Evolutionary conservation across 2,329 filamentous ascomycete species (phyloP).

Genomic region (Colletotrichum sp.): DNA sequence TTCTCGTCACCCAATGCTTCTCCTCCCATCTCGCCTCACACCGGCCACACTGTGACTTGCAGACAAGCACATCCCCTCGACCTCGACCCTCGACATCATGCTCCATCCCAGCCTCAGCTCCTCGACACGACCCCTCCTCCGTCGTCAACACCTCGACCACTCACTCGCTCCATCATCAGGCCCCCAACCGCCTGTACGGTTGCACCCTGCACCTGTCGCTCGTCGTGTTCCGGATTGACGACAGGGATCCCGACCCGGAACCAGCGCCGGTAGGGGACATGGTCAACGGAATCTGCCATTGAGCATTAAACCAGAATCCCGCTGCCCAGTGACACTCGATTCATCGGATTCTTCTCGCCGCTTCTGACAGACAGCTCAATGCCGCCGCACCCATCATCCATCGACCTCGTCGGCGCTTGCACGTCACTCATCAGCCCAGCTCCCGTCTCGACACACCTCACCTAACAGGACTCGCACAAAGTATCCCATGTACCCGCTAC

Average conservation of each 20-base stretch:
- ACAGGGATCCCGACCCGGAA: slow-evolving; percentile 12
- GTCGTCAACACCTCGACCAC: not conserved
- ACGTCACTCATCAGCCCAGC: not conserved
- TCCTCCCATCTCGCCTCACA: not conserved
- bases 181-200: slow-evolving; percentile 1
- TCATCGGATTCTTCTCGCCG: not conserved
- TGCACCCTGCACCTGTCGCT: slow-evolving; percentile 16
- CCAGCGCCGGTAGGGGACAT: not conserved
- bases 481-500: not conserved
- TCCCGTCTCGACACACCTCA: not conserved
- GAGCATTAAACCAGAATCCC: not conserved
- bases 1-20: not conserved
- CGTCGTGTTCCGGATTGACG: slow-evolving; percentile 17
- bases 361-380: not conserved
- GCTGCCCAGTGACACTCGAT: not conserved
- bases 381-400: not conserved
- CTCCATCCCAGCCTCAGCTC: not conserved
- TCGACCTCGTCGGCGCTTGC: not conserved
- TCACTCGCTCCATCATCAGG: not conserved
- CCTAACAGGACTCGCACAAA: not conserved
- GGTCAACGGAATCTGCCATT: not conserved
- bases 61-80: not conserved
- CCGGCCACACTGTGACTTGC: not conserved
- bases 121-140: not conserved
- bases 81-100: not conserved